Evolutionary conservation across 2,329 filamentous ascomycete genomes (phyloP).

Genomic region (Aspergillus quadricinctus): DNA sequence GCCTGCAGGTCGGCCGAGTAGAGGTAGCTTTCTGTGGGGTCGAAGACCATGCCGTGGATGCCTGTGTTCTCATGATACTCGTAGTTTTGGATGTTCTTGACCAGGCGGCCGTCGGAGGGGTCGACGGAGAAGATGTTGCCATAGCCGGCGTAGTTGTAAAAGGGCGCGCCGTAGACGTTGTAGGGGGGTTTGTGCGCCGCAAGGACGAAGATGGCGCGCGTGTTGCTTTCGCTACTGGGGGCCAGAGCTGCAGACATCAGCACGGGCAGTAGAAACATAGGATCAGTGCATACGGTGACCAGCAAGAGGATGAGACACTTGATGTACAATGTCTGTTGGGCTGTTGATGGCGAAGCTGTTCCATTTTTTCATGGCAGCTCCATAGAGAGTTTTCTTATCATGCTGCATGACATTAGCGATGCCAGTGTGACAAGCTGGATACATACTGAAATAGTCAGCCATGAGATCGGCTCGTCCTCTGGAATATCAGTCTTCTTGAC

Average conservation of each 20-base stretch:
- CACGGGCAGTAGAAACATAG: constrained; percentile 1
- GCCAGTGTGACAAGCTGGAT: not conserved
- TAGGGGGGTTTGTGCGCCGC: constrained; percentile 73
- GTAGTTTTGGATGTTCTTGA: constrained; percentile 43
- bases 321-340: constrained; percentile 71
- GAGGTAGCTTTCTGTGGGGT: constrained; percentile 41
- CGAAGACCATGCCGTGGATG: constrained; percentile 48
- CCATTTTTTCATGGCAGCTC: constrained; percentile 92
- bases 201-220: constrained; percentile 82
- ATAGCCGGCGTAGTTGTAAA: constrained; percentile 79
- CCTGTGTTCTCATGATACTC: constrained; percentile 42
- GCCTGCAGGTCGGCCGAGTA: constrained; percentile 48
- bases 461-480: constrained; percentile 81
- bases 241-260: constrained; percentile 55
- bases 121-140: constrained; percentile 62
- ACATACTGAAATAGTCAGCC: constrained; percentile 85
- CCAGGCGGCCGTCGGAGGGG: constrained; percentile 35
- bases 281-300: constrained; percentile 60
- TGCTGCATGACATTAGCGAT: constrained; percentile 51
- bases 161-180: constrained; percentile 83
- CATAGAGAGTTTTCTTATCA: constrained; percentile 77
- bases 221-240: constrained; percentile 67
- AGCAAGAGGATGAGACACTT: constrained; percentile 68
- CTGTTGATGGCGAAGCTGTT: constrained; percentile 72
- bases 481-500: constrained; percentile 79